Base-by-base conservation (phyloP, 2,329 filamentous ascomycete species). In the Sclerotinia sclerotiorum region DNA sequence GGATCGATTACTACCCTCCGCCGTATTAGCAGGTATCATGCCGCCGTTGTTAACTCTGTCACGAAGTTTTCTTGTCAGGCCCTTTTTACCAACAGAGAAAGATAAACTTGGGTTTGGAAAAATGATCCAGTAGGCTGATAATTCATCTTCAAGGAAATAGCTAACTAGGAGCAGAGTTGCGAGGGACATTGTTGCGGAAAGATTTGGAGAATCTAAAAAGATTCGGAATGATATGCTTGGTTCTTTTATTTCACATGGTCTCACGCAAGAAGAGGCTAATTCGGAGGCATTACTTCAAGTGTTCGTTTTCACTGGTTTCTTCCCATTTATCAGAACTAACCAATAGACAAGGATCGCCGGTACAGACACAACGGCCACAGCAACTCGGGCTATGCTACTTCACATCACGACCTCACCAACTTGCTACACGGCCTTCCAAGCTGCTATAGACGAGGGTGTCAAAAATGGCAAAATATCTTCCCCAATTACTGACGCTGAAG, bases 281-380 rank as follows among this genome's bases (percentile, higher is more conserved):
- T 65, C 69, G 0, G 72, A 70, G 67, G 67, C 65, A 5, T 44
- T 73, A 7, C 49, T 75, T 7, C 74, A 74, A 62, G 70, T 75
- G 71, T 74, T 46, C 21, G 19, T 48, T 10, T 52, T 7, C 19
- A 42, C 1, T 4, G 21, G 21, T 13, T 3, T 54, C 19, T 24
- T 17, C 13, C 8, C 29, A 17, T 10, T 54, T 13, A 6, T 15
- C 6, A 42, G 24, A 42, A 27, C 24, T 27, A 29, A 64, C n/a
- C 3, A 5, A 5, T n/a, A 27, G 3, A 39, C 15, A 57, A 57
- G 19, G 29, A 32, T 86, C 4, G 85, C 85, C 2, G 86, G 85
- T 5, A 84, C 84, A 0, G 85, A 88, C 69, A 87, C 84, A 1
- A 86, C 85, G 0, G 84, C 86, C 0, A 84, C 83, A 0, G 81